A percentile compares a stretch with the other conserved stretches of the same genome.
Evolutionary conservation across 768 basidiomycete genomes (phyloP).

Genomic region (Serendipita sp.): DNA sequence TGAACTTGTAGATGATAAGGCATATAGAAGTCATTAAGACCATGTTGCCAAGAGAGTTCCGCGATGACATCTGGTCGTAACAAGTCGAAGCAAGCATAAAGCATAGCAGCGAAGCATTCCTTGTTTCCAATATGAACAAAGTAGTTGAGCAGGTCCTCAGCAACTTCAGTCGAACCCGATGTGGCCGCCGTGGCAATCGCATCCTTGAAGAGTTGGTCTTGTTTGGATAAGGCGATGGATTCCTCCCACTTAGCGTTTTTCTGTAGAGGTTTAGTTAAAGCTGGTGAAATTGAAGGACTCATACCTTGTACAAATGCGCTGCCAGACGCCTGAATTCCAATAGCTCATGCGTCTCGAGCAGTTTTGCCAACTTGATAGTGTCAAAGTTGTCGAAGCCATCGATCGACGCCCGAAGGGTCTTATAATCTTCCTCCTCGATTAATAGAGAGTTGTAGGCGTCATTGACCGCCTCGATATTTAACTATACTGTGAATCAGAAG

Average conservation of each 20-base stretch:
- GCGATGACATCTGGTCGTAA: conserved; percentile 82
- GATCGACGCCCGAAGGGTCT: conserved; percentile 91
- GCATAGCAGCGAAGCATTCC: conserved; percentile 84
- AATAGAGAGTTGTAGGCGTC: conserved; percentile 96
- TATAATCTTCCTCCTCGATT: conserved; percentile 98
- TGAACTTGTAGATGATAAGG: conserved; percentile 86
- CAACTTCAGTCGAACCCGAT: conserved; percentile 74
- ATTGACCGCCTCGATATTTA: conserved; percentile 94
- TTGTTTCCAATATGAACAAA: conserved; percentile 98
- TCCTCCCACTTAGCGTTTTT: conserved; percentile 96
- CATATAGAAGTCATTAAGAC: conserved; percentile 93
- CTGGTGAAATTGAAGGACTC: conserved; percentile 5
- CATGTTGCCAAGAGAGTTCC: conserved; percentile 93
- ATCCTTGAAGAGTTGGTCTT: conserved; percentile 94
- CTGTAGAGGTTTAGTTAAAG: conserved; percentile 22
- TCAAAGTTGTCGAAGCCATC: conserved; percentile 99
- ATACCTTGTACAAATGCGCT: conserved; percentile 87
- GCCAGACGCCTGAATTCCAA: conserved; percentile 92
- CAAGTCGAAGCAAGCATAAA: conserved; percentile 93
- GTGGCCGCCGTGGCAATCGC: conserved; percentile 82
- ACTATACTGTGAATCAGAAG: conserved; percentile 24
- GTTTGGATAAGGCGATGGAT: conserved; percentile 86
- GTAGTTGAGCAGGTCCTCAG: conserved; percentile 88
- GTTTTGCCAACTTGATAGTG: conserved; percentile 67
- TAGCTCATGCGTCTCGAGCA: conserved; percentile 77